Evolutionary conservation across 2,329 filamentous ascomycete species (phyloP).

Genomic region (Coniochaeta hoffmannii): DNA sequence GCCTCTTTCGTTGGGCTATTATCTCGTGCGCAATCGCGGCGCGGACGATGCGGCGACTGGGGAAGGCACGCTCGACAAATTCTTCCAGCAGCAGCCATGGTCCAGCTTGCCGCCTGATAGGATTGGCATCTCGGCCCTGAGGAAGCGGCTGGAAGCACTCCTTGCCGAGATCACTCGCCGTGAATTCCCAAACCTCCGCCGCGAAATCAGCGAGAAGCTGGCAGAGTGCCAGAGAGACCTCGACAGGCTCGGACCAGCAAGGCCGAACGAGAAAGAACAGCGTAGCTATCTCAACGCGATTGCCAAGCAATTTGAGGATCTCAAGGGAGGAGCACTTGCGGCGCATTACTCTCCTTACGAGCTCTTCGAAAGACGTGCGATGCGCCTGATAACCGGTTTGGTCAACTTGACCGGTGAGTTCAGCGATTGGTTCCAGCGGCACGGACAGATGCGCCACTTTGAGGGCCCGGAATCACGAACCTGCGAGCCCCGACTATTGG

Average conservation of each 20-base stretch:
- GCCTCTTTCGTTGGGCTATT: slow-evolving; percentile 38
- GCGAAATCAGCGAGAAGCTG: slow-evolving; percentile 16
- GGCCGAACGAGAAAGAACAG: slow-evolving; percentile 11
- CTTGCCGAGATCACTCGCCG: slow-evolving; percentile 29
- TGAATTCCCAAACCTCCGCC: slow-evolving; percentile 24
- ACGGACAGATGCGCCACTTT: slow-evolving; percentile 13
- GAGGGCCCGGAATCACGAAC: background rate
- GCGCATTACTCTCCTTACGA: slow-evolving; percentile 9
- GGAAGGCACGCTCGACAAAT: slow-evolving; percentile 21
- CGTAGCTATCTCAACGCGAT: slow-evolving; percentile 10
- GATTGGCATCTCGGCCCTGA: slow-evolving; percentile 28
- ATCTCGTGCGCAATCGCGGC: slow-evolving; percentile 38
- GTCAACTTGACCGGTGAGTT: slow-evolving; percentile 8
- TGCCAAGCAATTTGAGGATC: slow-evolving; percentile 12
- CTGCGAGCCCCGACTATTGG: background rate
- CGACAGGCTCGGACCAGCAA: slow-evolving; percentile 7
- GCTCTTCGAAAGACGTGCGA: slow-evolving; percentile 7
- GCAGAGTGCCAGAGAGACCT: slow-evolving; percentile 6
- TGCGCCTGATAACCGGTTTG: slow-evolving; percentile 15
- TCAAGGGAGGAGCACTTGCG: slow-evolving; percentile 7
- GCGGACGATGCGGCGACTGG: slow-evolving; percentile 30
- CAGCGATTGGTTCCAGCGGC: background rate
- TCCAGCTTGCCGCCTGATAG: slow-evolving; percentile 14
- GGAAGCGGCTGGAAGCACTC: slow-evolving; percentile 22
- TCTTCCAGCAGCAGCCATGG: slow-evolving; percentile 32